Evolutionary conservation across 768 basidiomycete species (phyloP), one percentile per base, ranked within the genome.

Genomic region (Termitomyces heimii): DNA sequence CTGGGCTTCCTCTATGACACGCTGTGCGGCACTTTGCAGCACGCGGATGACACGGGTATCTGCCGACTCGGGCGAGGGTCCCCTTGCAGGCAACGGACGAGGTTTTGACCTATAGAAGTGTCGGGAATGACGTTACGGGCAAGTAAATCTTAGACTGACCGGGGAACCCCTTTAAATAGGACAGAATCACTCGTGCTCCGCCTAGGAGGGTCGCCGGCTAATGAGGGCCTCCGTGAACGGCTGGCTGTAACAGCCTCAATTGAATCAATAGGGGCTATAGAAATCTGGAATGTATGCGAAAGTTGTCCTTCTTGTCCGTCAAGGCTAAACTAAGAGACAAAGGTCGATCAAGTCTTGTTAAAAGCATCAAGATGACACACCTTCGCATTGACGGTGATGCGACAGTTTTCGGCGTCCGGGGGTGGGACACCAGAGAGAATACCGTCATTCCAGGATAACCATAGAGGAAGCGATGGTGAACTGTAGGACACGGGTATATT

Each of bases 381-480:
- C 74, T 83, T 82, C 14, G 91, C 94, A 52, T 86, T 79, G 26
- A 84, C 85, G 16, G 84, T 86, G 58, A 96, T 81, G 51, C 87
- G 83, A 65, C 86, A 85, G 51, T 81, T 85, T 65, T 86, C 83
- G 34, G 92, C 86, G 59, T 90, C 88, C 35, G 83, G 76, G 40
- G 86, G 81, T 18, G 94, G 93, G 39, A 85, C 82, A 24, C 96
- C 96, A 34, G 84, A 83, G 20, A 98, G 77, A 51, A 85, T 82
- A 59, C 92, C 90, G 50, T 85, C 84, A 62, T 88, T 86, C 94
- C 95, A 98, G 14, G 77, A 75, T 29, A 99, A 74, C 96, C 96
- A 99, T 0, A 82, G 63, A 1, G 96, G 96, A 13, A 96, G 77
- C 35, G 74, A 77, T 16, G 94, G 91, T 1, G 92, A 95, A 62